Percentiles rank a stretch among this genome's conserved stretches.
phyloP scores from a whole-genome alignment of 192 early-diverging fungal genomes.

The Borealophlyctis nickersoniae region DNA sequence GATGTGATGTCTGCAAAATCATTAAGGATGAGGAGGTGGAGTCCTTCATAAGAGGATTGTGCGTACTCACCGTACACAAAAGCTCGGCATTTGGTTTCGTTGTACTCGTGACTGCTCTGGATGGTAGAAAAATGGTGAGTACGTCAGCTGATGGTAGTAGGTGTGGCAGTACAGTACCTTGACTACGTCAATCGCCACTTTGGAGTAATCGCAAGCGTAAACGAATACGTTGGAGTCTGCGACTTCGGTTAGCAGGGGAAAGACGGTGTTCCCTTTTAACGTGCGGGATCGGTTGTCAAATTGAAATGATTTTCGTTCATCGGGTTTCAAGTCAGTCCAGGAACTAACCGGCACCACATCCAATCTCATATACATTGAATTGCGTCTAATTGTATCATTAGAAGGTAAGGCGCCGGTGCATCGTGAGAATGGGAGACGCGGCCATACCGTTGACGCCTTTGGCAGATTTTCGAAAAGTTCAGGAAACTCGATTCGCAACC shows the following conservation, averaged over 20 bases:
- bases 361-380: constrained; percentile 82
- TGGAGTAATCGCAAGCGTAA: constrained; percentile 92
- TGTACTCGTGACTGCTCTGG: constrained; percentile 53
- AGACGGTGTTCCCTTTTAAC: constrained; percentile 78
- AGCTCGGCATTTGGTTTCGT: constrained; percentile 67
- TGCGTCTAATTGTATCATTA: constrained; percentile 10
- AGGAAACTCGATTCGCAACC: constrained; percentile 49
- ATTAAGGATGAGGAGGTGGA: no score
- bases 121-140: no score
- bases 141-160: no score
- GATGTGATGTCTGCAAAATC: constrained; percentile 79
- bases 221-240: constrained; percentile 69
- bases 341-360: constrained; percentile 85
- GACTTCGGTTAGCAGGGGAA: constrained; percentile 79
- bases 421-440: not conserved
- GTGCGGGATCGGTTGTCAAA: no score
- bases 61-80: constrained; percentile 80
- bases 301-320: no score
- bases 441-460: constrained; percentile 23
- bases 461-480: constrained; percentile 40
- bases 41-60: not conserved
- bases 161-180: no score
- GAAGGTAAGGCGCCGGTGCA: not conserved
- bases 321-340: no score
- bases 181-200: constrained; percentile 89